These are phyloP conservation scores for Pseudoneurospora amorphoporcata DNA, from an alignment of 495 filamentous ascomycete species.

Conservation along the genomic window DNA sequence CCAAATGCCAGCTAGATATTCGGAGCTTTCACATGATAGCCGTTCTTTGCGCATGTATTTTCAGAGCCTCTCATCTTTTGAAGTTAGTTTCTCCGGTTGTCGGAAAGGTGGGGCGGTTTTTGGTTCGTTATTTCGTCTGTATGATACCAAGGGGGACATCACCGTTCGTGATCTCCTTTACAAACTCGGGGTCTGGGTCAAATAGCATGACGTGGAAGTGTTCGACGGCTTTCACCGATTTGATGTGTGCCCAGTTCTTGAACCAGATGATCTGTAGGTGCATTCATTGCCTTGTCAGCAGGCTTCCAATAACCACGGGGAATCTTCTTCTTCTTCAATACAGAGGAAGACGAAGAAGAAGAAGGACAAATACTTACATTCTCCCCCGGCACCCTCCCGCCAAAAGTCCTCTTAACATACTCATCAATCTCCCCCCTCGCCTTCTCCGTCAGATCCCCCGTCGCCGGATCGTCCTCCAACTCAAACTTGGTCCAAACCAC, in stretches of 20 bases:
- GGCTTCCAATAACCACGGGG: not conserved
- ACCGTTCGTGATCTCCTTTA: constrained; percentile 61
- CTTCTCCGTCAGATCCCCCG: constrained; percentile 53
- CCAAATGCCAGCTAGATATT: not conserved
- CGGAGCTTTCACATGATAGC: not conserved
- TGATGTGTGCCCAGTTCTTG: constrained; percentile 76
- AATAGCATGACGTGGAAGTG: constrained; percentile 91
- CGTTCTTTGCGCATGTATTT: not conserved
- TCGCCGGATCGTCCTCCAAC: constrained; percentile 50
- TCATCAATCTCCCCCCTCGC: constrained; percentile 54
- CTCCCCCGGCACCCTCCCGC: constrained; percentile 26
- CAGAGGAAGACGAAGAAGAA: too few relatives aligned
- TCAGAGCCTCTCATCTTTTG: not conserved
- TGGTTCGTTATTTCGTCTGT: not conserved
- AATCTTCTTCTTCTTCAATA: too few relatives aligned
- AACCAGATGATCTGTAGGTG: constrained; percentile 65
- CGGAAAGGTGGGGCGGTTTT: not conserved
- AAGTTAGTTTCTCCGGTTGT: not conserved
- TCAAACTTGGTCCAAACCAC: constrained; percentile 88
- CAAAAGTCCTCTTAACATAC: constrained; percentile 57
- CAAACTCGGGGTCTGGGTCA: constrained; percentile 56
- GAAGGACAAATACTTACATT: constrained; percentile 25
- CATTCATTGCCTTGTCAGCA: not conserved
- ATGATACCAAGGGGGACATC: constrained; percentile 51
- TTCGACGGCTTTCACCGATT: constrained; percentile 78